A percentile compares a stretch with the other conserved stretches of the same genome.
Evolutionary conservation across 768 basidiomycete genomes (phyloP).

Genomic region (Mycena alexandri): DNA sequence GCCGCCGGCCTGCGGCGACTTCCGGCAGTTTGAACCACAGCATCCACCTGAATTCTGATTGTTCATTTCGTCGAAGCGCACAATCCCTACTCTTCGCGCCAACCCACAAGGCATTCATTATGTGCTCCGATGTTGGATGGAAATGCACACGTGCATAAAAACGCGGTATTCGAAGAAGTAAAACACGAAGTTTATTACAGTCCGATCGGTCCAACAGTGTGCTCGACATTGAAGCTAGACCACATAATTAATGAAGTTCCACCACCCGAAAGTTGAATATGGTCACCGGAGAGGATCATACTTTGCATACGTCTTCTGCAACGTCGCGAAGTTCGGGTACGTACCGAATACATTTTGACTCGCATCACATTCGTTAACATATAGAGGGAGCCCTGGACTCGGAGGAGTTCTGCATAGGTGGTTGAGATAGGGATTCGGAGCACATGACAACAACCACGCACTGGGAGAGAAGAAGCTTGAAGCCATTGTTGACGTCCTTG

Average conservation of each 20-base stretch:
- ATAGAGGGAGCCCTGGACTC: conserved; percentile 19
- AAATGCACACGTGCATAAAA: no score
- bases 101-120: no score
- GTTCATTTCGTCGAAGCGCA: no score
- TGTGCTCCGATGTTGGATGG: no score
- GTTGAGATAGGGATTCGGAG: background rate
- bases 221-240: conserved; percentile 30
- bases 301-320: conserved; percentile 54
- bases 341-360: conserved; percentile 54
- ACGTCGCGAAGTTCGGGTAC: conserved; percentile 52
- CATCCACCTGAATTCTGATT: no score
- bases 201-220: conserved; percentile 28
- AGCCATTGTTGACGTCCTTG: background rate
- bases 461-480: conserved; percentile 41
- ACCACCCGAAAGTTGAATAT: background rate
- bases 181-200: no score
- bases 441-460: conserved; percentile 19
- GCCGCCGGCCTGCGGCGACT: no score
- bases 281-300: conserved; percentile 59
- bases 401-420: background rate
- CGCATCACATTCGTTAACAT: conserved; percentile 56
- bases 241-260: background rate
- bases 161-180: no score
- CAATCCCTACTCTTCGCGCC: no score
- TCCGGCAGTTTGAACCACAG: no score